Evolutionary conservation across 1,284 basidiomycete genomes (phyloP).

Genomic region (Ceratobasidium sp.): DNA sequence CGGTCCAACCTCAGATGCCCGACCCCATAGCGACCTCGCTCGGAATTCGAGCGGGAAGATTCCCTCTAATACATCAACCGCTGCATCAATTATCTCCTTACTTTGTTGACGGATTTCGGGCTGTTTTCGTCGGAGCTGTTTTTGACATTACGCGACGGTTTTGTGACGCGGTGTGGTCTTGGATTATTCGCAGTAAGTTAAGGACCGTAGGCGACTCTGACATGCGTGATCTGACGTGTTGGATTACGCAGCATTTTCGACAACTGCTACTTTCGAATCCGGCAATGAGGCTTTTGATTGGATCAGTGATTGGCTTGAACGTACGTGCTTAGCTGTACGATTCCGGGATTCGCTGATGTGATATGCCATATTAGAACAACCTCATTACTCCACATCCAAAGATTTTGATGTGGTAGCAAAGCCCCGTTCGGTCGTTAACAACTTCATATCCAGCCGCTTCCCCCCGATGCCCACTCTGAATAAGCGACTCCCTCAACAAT

Average conservation of each 20-base stretch:
- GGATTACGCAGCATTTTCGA: no score
- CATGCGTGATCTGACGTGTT: neutral
- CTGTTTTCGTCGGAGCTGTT: slow-evolving; percentile 19
- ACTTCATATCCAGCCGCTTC: neutral
- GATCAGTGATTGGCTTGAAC: slow-evolving; percentile 24
- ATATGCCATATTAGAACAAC: neutral
- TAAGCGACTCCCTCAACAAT: neutral
- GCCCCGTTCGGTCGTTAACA: neutral
- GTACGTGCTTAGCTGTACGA: neutral
- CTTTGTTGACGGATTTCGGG: slow-evolving; percentile 12
- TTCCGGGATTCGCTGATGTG: neutral
- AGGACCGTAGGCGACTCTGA: neutral
- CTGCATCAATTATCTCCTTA: neutral
- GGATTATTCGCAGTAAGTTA: neutral
- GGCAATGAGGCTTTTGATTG: slow-evolving; percentile 16
- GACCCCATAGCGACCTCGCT: neutral
- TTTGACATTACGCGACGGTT: slow-evolving; percentile 9
- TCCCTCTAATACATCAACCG: neutral
- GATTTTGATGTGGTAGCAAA: slow-evolving; percentile 25
- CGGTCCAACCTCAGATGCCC: neutral
- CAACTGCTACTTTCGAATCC: slow-evolving; percentile 20
- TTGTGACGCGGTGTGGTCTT: slow-evolving; percentile 11
- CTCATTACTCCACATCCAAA: neutral
- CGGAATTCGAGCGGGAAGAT: neutral
- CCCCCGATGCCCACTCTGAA: neutral